These are phyloP conservation scores for Sporothrix mexicana DNA, from an alignment of 2,329 filamentous ascomycete genomes.

Conservation along the genomic window DNA sequence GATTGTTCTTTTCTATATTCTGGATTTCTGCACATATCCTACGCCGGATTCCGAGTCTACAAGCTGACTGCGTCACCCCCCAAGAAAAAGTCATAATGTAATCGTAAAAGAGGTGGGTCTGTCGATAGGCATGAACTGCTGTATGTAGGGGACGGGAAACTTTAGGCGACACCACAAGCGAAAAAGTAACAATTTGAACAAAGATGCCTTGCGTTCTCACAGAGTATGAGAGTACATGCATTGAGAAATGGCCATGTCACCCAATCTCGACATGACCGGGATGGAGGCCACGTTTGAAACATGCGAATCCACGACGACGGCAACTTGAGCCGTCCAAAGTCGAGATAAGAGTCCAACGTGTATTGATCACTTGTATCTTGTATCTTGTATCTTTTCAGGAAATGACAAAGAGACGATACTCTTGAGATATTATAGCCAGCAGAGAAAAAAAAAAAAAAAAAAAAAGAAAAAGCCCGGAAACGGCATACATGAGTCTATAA, in stretches of 20 bases:
- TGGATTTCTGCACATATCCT: background rate
- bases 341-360: background rate
- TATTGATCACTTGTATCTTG: background rate
- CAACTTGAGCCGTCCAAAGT: slow-evolving; percentile 5
- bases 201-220: background rate
- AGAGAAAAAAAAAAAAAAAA: background rate
- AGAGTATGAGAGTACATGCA: background rate
- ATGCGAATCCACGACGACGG: slow-evolving; percentile 12
- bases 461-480: background rate
- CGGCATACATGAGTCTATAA: background rate
- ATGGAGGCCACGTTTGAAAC: slow-evolving; percentile 21
- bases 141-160: slow-evolving; percentile 1
- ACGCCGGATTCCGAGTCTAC: background rate
- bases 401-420: background rate
- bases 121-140: background rate
- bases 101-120: background rate
- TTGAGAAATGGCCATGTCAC: background rate
- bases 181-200: background rate
- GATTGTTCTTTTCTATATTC: background rate
- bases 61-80: background rate
- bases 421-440: background rate
- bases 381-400: background rate
- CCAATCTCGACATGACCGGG: background rate
- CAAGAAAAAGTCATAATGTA: background rate
- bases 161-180: background rate